A percentile compares a stretch with the other conserved stretches of the same genome.
Conservation (phyloP, 306 rosid genomes). For the Begonia loranthoides region DNA sequence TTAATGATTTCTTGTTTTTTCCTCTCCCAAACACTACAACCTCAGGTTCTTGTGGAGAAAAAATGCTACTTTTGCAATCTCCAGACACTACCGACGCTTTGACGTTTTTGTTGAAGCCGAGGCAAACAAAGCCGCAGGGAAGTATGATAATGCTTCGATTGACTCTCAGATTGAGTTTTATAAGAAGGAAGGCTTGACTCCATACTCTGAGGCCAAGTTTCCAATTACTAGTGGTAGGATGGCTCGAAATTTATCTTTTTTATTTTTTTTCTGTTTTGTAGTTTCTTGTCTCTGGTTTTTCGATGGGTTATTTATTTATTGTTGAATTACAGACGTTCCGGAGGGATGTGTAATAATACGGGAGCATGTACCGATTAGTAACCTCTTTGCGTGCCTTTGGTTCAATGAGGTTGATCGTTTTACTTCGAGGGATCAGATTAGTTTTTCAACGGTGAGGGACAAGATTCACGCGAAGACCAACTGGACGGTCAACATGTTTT, state of each 20-base stretch:
- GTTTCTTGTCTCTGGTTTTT: conserved; percentile 1
- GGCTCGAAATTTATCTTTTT: neutral
- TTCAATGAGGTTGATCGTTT: conserved; percentile 96
- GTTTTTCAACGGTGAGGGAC: conserved; percentile 78
- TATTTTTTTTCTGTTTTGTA: conserved; percentile 6
- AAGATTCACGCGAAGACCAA: conserved; percentile 44
- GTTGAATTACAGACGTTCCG: conserved; percentile 77
- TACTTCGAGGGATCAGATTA: conserved; percentile 89
- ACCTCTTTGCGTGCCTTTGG: conserved; percentile 90
- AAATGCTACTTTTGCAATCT: conserved; percentile 85
- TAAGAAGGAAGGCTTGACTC: conserved; percentile 75
- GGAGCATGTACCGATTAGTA: conserved; percentile 90
- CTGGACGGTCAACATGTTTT: conserved; percentile 68
- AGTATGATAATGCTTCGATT: conserved; percentile 74
- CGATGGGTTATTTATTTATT: conserved; percentile 15
- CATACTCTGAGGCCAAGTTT: conserved; percentile 77
- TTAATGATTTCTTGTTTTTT: neutral
- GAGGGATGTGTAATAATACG: conserved; percentile 85
- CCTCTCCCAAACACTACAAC: neutral
- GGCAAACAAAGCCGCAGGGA: conserved; percentile 91
- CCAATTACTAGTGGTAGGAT: conserved; percentile 83
- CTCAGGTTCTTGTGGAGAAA: conserved; percentile 95
- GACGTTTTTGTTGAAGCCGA: conserved; percentile 90
- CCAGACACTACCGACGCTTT: conserved; percentile 87
- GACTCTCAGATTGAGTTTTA: conserved; percentile 82